Percentiles rank a stretch among this genome's conserved stretches.
Evolutionary conservation across 495 filamentous ascomycete genomes (phyloP).

Genomic region (Friedmanniomyces endolithicus): DNA sequence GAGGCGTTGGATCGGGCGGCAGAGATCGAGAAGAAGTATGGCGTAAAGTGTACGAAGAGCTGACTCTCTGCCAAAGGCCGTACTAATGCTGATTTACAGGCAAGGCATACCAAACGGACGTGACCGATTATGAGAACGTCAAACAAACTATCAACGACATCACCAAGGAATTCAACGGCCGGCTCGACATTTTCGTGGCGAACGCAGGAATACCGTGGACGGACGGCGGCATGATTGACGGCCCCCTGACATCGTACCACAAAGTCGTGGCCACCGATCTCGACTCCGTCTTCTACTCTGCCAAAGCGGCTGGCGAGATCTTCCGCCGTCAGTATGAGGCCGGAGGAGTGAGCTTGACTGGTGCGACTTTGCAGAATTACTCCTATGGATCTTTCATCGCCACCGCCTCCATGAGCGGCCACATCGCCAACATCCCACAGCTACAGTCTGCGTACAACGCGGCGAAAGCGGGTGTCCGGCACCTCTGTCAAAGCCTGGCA

Average conservation of each 20-base stretch:
- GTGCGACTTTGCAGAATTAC: constrained; percentile 54
- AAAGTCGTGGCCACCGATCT: constrained; percentile 63
- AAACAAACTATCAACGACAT: constrained; percentile 19
- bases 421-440: constrained; percentile 82
- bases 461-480: constrained; percentile 73
- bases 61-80: neutral
- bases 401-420: constrained; percentile 70
- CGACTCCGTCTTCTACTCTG: constrained; percentile 74
- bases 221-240: constrained; percentile 22
- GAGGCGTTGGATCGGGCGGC: constrained; percentile 56
- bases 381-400: constrained; percentile 58
- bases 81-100: constrained; percentile 3
- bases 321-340: constrained; percentile 55
- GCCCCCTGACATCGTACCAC: constrained; percentile 45
- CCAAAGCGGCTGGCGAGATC: constrained; percentile 59
- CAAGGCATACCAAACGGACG: constrained; percentile 25
- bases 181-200: constrained; percentile 27
- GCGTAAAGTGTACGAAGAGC: constrained; percentile 56
- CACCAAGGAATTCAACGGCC: constrained; percentile 29
- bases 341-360: constrained; percentile 45
- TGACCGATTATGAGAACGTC: constrained; percentile 20
- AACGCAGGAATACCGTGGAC: constrained; percentile 28
- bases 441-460: constrained; percentile 69
- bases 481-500: constrained; percentile 68
- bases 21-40: constrained; percentile 59